These are phyloP conservation scores for Collariella sp. DNA, from an alignment of 495 filamentous ascomycete species.

Conservation along the genomic window DNA sequence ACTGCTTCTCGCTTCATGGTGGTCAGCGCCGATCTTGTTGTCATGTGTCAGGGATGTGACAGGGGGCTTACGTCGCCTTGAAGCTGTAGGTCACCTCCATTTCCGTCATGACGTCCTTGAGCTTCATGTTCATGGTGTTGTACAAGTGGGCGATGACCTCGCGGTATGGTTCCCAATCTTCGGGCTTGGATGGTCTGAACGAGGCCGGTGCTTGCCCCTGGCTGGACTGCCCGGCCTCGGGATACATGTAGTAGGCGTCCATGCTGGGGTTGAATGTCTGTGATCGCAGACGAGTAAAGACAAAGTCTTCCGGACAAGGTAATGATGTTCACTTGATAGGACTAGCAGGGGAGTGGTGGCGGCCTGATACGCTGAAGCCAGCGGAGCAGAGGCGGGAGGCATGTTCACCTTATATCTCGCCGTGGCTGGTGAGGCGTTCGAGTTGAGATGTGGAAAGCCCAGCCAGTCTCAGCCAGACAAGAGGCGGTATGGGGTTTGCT, in stretches of 20 bases:
- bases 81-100: slow-evolving; percentile 25
- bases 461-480: neutral
- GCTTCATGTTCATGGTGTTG: slow-evolving; percentile 29
- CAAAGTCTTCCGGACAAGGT: neutral
- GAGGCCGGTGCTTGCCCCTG: slow-evolving; percentile 7
- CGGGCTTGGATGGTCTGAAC: slow-evolving; percentile 26
- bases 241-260: slow-evolving; percentile 9
- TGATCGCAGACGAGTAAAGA: neutral
- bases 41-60: neutral
- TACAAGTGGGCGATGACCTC: slow-evolving; percentile 29
- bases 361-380: neutral
- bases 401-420: slow-evolving; percentile 7
- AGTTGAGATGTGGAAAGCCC: neutral
- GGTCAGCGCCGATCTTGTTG: neutral
- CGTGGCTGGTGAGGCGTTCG: neutral
- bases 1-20: slow-evolving; percentile 26
- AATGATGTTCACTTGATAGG: neutral
- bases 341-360: neutral
- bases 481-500: neutral
- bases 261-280: neutral
- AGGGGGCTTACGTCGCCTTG: slow-evolving; percentile 29
- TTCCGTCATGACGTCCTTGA: slow-evolving; percentile 30
- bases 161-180: slow-evolving; percentile 32
- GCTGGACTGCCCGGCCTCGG: neutral
- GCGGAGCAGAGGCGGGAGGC: neutral